Evolutionary conservation across 2,329 filamentous ascomycete species (phyloP), one percentile per base, ranked within the genome.

Genomic region (Cercospora sp.): DNA sequence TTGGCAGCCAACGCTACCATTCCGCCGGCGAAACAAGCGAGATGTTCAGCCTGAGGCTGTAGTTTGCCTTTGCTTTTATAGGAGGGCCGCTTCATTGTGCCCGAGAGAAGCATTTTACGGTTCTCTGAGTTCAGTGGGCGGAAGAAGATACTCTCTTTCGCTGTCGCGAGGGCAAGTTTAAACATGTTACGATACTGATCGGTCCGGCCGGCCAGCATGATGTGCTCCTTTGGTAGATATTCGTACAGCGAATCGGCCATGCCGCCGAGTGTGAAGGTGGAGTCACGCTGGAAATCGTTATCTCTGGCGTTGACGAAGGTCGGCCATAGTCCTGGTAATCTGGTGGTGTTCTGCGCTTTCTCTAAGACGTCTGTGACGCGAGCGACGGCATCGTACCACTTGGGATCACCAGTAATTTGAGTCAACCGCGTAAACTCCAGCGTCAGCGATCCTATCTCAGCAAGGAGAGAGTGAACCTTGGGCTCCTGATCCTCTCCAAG

Each of bases 21-120:
- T 5, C 90, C 91, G 5, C 91, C 91, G 3, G 86, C 82, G 75
- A 91, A 94, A 78, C 91, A 93, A 3, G 86, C 85, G 2, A 92
- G 81, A 75, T 73, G 71, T 48, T 73, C 71, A 7, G 65, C 71
- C 36, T 68, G 64, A 18, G 71, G 71, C 30, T 67, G 53, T 12
- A 73, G 67, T 45, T 68, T 68, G 51, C 63, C 64, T n/a, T 66
- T 68, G 8, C 51, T 68, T 10, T 65, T 18, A 23, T 61, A 68
- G 13, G 62, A 64, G 8, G 9, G 20, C 18, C 65, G 60, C 61
- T 67, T 70, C 55, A 68, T 70, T 23, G 69, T 73, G 23, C 71
- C 71, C 12, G 70, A 63, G 13, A 73, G 51, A 48, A 73, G 67
- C 65, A 73, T 67, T 33, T 70, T 70, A 55, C 65, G 68, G 53